phyloP scores from a whole-genome alignment of 2,329 filamentous ascomycete genomes.

The Tolypocladium pustulatum region DNA sequence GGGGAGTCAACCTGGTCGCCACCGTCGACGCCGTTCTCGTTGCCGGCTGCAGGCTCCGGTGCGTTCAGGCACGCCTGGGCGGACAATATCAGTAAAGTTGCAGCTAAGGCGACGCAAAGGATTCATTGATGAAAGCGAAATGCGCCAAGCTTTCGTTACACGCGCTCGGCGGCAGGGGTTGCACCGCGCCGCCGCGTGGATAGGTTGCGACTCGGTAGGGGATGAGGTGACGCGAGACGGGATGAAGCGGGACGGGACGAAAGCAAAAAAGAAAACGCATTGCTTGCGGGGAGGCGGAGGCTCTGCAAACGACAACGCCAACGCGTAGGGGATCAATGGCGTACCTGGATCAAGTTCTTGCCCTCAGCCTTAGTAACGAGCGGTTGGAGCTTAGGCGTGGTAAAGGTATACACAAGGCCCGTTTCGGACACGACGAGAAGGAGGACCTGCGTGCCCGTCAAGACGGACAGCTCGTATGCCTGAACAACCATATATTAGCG shows the following conservation, averaged over 20 bases:
- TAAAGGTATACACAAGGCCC: constrained; percentile 95
- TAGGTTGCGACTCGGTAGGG: background rate
- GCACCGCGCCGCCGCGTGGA: background rate
- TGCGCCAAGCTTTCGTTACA: background rate
- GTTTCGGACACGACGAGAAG: constrained; percentile 96
- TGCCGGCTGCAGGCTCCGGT: constrained; percentile 73
- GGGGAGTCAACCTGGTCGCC: constrained; percentile 75
- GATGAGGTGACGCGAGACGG: background rate
- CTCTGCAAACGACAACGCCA: background rate
- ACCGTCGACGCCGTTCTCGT: constrained; percentile 72
- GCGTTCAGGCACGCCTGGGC: constrained; percentile 90
- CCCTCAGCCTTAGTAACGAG: constrained; percentile 97
- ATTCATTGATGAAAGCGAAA: background rate
- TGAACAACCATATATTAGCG: constrained; percentile 26
- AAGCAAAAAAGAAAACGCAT: background rate
- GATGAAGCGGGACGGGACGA: background rate
- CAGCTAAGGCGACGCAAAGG: background rate
- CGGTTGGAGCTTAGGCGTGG: constrained; percentile 94
- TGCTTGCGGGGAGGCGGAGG: background rate
- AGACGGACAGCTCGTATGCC: constrained; percentile 95
- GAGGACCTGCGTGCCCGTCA: constrained; percentile 95
- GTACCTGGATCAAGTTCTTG: constrained; percentile 98
- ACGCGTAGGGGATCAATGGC: constrained; percentile 13
- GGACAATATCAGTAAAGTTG: constrained; percentile 19
- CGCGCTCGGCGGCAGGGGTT: background rate